phyloP scores from a whole-genome alignment of 2,329 filamentous ascomycete genomes.

The Colletotrichum sansevieriae region DNA sequence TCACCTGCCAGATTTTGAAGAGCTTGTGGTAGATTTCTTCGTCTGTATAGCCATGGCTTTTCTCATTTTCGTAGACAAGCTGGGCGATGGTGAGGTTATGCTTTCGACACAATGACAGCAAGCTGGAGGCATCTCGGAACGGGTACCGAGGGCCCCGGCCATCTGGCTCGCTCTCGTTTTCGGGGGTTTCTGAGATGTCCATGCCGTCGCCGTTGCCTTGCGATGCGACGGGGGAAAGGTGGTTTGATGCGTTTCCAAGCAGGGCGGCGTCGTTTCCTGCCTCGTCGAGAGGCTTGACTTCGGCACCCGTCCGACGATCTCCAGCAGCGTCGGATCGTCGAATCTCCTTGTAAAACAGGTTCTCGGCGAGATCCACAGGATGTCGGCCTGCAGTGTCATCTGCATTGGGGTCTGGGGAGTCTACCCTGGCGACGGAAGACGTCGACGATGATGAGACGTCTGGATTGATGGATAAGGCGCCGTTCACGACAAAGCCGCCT shows the following conservation, averaged over 20 bases:
- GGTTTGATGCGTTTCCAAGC: slow-evolving; percentile 5
- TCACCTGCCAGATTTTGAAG: slow-evolving; percentile 64
- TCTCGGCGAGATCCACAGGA: slow-evolving; percentile 63
- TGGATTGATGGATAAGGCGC: slow-evolving; percentile 59
- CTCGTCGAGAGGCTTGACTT: slow-evolving; percentile 54
- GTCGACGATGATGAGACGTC: slow-evolving; percentile 42
- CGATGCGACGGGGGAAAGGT: slow-evolving; percentile 11
- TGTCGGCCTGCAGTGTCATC: slow-evolving; percentile 46
- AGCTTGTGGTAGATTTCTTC: slow-evolving; percentile 62
- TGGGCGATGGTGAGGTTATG: slow-evolving; percentile 66
- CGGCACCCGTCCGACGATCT: slow-evolving; percentile 58
- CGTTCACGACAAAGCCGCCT: slow-evolving; percentile 66
- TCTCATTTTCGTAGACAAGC: slow-evolving; percentile 65
- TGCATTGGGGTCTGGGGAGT: slow-evolving; percentile 38
- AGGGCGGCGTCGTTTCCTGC: slow-evolving; percentile 30
- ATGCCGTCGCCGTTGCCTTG: slow-evolving; percentile 8
- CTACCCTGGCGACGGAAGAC: slow-evolving; percentile 40
- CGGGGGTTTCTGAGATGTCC: slow-evolving; percentile 16
- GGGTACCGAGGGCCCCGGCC: slow-evolving; percentile 55
- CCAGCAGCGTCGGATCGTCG: slow-evolving; percentile 60
- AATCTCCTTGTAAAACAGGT: slow-evolving; percentile 66
- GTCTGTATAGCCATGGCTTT: slow-evolving; percentile 63
- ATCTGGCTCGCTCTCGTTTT: slow-evolving; percentile 40
- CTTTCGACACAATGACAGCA: slow-evolving; percentile 61
- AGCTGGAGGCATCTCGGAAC: slow-evolving; percentile 61